Evolutionary conservation across 495 filamentous ascomycete species (phyloP).

Genomic region (Poronia punctata): DNA sequence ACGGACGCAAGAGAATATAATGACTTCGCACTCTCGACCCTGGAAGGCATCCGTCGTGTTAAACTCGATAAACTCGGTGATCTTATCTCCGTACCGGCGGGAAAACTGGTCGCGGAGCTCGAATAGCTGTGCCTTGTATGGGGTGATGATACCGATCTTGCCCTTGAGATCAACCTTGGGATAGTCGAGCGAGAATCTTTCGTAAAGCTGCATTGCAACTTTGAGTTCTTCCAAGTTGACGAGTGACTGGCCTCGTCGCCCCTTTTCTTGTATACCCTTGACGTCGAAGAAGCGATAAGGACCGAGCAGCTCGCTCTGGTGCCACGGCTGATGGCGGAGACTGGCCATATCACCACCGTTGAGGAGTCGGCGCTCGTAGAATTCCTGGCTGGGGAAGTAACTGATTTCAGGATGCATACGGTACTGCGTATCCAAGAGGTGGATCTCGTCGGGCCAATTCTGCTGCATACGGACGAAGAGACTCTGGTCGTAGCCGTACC

Average conservation of each 20-base stretch:
- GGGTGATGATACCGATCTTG: slow-evolving; percentile 94
- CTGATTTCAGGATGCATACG: slow-evolving; percentile 99
- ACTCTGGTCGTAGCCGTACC: slow-evolving; percentile 94
- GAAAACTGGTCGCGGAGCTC: slow-evolving; percentile 69
- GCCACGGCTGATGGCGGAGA: slow-evolving; percentile 74
- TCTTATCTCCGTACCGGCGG: slow-evolving; percentile 60
- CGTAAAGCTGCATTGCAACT: slow-evolving; percentile 76
- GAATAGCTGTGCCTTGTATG: slow-evolving; percentile 88
- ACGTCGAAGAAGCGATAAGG: slow-evolving; percentile 99
- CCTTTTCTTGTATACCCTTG: slow-evolving; percentile 72
- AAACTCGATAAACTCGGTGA: slow-evolving; percentile 80
- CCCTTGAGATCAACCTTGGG: slow-evolving; percentile 59
- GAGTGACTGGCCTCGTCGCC: slow-evolving; percentile 74
- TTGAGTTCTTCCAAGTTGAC: slow-evolving; percentile 83
- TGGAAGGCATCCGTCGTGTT: slow-evolving; percentile 99
- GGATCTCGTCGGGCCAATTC: slow-evolving; percentile 83
- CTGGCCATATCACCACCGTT: slow-evolving; percentile 78
- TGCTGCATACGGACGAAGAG: slow-evolving; percentile 96
- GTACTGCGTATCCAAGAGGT: slow-evolving; percentile 92
- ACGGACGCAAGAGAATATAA: slow-evolving; percentile 97
- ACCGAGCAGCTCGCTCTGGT: slow-evolving; percentile 68
- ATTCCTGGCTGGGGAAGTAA: slow-evolving; percentile 76
- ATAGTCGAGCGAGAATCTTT: slow-evolving; percentile 69
- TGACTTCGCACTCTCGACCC: slow-evolving; percentile 91
- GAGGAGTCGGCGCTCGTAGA: slow-evolving; percentile 81